Evolutionary conservation across 2,329 filamentous ascomycete genomes (phyloP), one percentile per base, ranked within the genome.

Genomic region (Cyphellophora attinorum): DNA sequence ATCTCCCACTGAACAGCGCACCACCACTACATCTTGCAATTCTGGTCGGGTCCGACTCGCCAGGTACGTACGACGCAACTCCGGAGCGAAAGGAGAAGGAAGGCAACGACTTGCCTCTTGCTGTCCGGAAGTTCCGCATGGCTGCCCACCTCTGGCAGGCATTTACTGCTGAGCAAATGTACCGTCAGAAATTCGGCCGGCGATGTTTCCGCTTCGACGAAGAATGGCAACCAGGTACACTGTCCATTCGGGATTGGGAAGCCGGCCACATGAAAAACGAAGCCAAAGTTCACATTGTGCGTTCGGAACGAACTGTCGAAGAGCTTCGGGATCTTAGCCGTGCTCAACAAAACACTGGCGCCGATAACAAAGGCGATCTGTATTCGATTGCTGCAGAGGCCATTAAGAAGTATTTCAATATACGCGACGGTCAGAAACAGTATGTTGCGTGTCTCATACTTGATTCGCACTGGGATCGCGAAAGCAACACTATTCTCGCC

Each of bases 161-260:
- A 5, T 96, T 93, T 52, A 96, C 89, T 0, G 85, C 85, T 5
- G 91, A 98, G 57, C 88, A 96, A 56, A 96, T 96, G 89, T 81
- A 76, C 56, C 79, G 85, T 43, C 83, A 94, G 55, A 83, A 81
- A 41, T 76, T 96, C 47, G 86, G 88, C 6, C 74, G 89, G 39
- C 77, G 89, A 38, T 79, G 76, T 34, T 96, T 95, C 58, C 74
- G 88, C 28, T 88, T 93, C 43, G 91, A 96, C 50, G 91, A 98
- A 58, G 84, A 94, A 54, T 96, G 91, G 91, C 83, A 83, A 41
- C 76, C 77, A 3, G 88, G 88, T 5, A 83, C 84, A 2, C 69
- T 85, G 39, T 89, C 83, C 40, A 72, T 74, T 47, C 77, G 81
- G 25, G 91, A 96, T 54, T 68, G 70, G 41, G 73, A 78, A 35